phyloP scores from a whole-genome alignment of 805 yeast species.

The Cyberlindnera japonica region DNA sequence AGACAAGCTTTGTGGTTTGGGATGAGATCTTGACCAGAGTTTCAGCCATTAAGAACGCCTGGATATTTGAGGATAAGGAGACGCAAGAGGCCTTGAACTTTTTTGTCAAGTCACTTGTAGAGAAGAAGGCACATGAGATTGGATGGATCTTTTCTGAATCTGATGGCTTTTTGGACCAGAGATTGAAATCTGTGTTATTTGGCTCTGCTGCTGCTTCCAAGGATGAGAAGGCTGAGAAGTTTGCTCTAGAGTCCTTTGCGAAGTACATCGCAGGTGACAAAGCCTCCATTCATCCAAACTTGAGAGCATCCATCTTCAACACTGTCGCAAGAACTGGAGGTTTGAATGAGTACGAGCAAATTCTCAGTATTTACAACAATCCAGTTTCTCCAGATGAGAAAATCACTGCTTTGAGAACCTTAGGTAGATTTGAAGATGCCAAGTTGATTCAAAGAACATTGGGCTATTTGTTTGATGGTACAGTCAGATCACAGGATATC shows the following conservation, averaged over 20 bases:
- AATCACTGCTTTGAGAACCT: constrained; percentile 60
- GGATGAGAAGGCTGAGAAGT: constrained; percentile 43
- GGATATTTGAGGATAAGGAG: constrained; percentile 49
- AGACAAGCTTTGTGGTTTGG: constrained; percentile 66
- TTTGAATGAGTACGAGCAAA: constrained; percentile 55
- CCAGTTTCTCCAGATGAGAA: constrained; percentile 66
- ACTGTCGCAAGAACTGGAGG: constrained; percentile 68
- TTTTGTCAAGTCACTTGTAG: constrained; percentile 53
- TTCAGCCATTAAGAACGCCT: constrained; percentile 46
- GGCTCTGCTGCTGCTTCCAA: constrained; percentile 54
- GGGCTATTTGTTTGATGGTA: constrained; percentile 52
- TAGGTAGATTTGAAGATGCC: constrained; percentile 59
- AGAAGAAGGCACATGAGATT: constrained; percentile 46
- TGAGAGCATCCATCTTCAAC: constrained; percentile 61
- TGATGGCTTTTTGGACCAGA: constrained; percentile 59
- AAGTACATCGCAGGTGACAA: constrained; percentile 59
- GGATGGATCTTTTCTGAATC: constrained; percentile 62
- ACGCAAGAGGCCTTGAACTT: constrained; percentile 45
- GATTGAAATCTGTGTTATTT: constrained; percentile 63
- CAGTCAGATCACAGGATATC: constrained; percentile 67
- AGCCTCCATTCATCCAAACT: constrained; percentile 68
- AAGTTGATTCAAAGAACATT: constrained; percentile 54
- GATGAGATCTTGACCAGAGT: constrained; percentile 51
- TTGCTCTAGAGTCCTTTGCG: constrained; percentile 47
- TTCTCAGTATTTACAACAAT: constrained; percentile 55